Evolutionary conservation across 2,329 filamentous ascomycete genomes (phyloP).

Genomic region (Beauveria asiatica): DNA sequence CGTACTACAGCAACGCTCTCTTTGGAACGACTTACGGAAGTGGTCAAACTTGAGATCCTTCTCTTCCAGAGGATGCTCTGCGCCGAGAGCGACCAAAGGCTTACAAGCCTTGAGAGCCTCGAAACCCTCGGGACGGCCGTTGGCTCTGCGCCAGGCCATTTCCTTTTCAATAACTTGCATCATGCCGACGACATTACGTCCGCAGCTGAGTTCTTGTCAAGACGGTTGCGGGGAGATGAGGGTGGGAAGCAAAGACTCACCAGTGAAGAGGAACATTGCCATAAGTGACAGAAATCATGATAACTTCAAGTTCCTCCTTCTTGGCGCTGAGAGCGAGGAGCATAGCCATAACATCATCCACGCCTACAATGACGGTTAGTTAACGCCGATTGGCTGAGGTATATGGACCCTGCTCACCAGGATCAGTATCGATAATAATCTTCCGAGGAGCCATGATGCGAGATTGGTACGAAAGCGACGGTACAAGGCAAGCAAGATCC

Average conservation of each 20-base stretch:
- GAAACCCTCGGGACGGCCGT: constrained; percentile 62
- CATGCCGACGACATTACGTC: constrained; percentile 80
- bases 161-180: constrained; percentile 92
- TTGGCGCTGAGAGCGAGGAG: constrained; percentile 76
- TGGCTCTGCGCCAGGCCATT: constrained; percentile 67
- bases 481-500: not conserved
- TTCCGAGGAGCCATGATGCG: constrained; percentile 54
- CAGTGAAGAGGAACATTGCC: constrained; percentile 85
- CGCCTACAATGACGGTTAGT: constrained; percentile 42
- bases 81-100: constrained; percentile 79
- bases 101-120: constrained; percentile 62
- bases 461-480: not conserved
- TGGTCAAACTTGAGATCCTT: constrained; percentile 73
- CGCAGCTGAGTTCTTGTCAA: constrained; percentile 46
- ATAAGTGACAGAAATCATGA: constrained; percentile 83
- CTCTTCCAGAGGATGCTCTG: constrained; percentile 77
- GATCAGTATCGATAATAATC: constrained; percentile 95
- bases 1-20: not conserved
- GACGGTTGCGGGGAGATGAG: not conserved
- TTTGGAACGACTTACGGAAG: constrained; percentile 59
- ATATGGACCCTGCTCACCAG: constrained; percentile 43
- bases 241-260: constrained; percentile 32
- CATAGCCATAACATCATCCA: constrained; percentile 86
- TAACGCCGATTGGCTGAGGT: too few species aligned
- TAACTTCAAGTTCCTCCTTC: constrained; percentile 75